Evolutionary conservation across 2,329 filamentous ascomycete species (phyloP), one percentile per base, ranked within the genome.

Genomic region (Colletotrichum gloeosporioides): DNA sequence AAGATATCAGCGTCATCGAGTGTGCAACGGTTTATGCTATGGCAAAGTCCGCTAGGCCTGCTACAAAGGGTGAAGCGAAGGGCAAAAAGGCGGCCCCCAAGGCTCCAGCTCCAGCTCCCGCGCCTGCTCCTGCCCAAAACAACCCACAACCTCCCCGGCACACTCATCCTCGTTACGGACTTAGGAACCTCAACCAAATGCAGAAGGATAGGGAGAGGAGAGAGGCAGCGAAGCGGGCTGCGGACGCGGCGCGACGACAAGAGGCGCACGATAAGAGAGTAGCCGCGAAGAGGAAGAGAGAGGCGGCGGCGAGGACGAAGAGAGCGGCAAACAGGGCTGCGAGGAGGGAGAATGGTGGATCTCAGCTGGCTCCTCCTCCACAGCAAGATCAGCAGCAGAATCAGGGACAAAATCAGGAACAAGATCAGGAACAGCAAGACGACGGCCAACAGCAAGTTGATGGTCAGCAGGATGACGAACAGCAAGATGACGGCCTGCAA

Each of bases 51-150:
- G n/a, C 44, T 4, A 53, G 10, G 44, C 44, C 44, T 53, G 13
- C 44, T 53, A 22, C 44, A 53, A 22, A 53, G 44, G n/a, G 44
- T n/a, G 4, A 49, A 49, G 44, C 18, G 3, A 49, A 22, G 18
- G 44, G 44, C n/a, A 13, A 10, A 22, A 53, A 4, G n/a, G n/a
- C 44, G 12, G 44, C n/a, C 10, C 6, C 44, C n/a, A 2, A 53
- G 44, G 44, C 44, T 49, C 6, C 44, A 5, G 10, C 44, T 12
- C 10, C 44, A 22, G 44, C 3, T 22, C 10, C 10, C 5, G 44
- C 44, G 0, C 44, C n/a, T 4, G 1, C n/a, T 15, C n/a, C 59
- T 0, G 31, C 27, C 2, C 15, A 22, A 0, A 31, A 29, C 29
- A n/a, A n/a, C 7, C 4, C 49, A 3, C 44, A 3, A 34, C 32